Percentiles rank a stretch among this genome's conserved stretches.
Conservation (phyloP, 2,329 filamentous ascomycete genomes). For the Aspergillus novofumigatus region DNA sequence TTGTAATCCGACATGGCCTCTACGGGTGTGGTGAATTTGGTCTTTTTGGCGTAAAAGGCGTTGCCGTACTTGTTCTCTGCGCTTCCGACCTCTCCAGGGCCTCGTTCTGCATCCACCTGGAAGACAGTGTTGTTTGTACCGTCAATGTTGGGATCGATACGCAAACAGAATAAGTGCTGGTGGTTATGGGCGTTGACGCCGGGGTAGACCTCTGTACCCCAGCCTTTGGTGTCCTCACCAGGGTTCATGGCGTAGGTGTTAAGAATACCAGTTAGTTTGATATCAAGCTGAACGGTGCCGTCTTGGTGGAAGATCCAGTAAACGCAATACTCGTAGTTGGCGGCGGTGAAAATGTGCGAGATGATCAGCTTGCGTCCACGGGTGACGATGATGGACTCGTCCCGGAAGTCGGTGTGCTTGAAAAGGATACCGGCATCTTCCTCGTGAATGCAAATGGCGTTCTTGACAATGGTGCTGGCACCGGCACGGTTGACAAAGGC, state of each 20-base stretch:
- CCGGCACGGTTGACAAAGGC: constrained; percentile 76
- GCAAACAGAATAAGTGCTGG: constrained; percentile 89
- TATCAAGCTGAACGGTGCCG: constrained; percentile 85
- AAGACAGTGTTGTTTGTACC: constrained; percentile 81
- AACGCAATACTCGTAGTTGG: constrained; percentile 89
- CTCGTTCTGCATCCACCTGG: constrained; percentile 70
- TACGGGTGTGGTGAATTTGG: constrained; percentile 66
- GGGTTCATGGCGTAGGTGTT: constrained; percentile 84
- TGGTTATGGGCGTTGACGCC: constrained; percentile 94
- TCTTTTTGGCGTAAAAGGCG: constrained; percentile 81
- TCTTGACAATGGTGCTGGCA: constrained; percentile 76
- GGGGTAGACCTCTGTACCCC: constrained; percentile 88
- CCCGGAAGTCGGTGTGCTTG: constrained; percentile 92
- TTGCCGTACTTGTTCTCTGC: constrained; percentile 85
- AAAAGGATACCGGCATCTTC: constrained; percentile 89
- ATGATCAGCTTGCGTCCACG: constrained; percentile 80
- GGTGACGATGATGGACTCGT: constrained; percentile 81
- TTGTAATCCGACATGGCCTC: constrained; percentile 76
- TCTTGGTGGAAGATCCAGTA: constrained; percentile 93
- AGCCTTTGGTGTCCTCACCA: constrained; percentile 76
- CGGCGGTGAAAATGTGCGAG: constrained; percentile 89
- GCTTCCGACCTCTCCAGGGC: constrained; percentile 71
- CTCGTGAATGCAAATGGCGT: constrained; percentile 92
- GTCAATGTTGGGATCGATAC: constrained; percentile 82
- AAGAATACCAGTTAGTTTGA: constrained; percentile 86